A percentile compares a stretch with the other conserved stretches of the same genome.
Evolutionary conservation across 169 alveolate genomes (phyloP).

Genomic region (Babesia sp.): DNA sequence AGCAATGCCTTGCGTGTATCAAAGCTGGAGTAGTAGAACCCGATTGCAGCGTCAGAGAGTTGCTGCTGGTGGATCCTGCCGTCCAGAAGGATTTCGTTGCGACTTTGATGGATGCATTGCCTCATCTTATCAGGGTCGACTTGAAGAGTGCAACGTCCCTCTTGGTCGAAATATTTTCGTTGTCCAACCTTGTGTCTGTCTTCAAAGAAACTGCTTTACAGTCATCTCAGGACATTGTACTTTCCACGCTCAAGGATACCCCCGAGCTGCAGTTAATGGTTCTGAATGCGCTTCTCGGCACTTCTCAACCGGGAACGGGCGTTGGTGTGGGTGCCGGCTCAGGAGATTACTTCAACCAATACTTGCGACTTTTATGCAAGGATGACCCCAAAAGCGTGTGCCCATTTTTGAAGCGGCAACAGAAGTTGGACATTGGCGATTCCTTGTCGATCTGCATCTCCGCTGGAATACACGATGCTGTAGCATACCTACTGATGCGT

Average conservation of each 20-base stretch:
- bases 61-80: slow-evolving; percentile 30
- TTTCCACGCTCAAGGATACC: slow-evolving; percentile 32
- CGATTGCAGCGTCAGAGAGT: slow-evolving; percentile 8
- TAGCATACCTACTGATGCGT: slow-evolving; percentile 41
- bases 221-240: slow-evolving; percentile 36
- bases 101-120: slow-evolving; percentile 31
- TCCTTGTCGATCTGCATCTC: slow-evolving; percentile 43
- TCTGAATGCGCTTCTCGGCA: slow-evolving; percentile 42
- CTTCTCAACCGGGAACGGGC: neutral
- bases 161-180: slow-evolving; percentile 31
- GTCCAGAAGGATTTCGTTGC: slow-evolving; percentile 31
- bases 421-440: slow-evolving; percentile 23
- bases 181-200: slow-evolving; percentile 23
- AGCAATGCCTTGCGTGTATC: slow-evolving; percentile 27
- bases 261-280: slow-evolving; percentile 57
- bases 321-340: neutral
- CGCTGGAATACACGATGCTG: slow-evolving; percentile 54
- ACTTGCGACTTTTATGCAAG: slow-evolving; percentile 30
- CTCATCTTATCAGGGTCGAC: slow-evolving; percentile 41
- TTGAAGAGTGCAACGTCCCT: slow-evolving; percentile 35
- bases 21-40: slow-evolving; percentile 1
- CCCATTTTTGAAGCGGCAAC: slow-evolving; percentile 42
- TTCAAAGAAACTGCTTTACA: slow-evolving; percentile 40
- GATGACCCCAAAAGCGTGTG: slow-evolving; percentile 53
- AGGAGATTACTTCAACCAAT: slow-evolving; percentile 37